Percentiles rank a stretch among this genome's conserved stretches.
phyloP scores from a whole-genome alignment of 148 eudicot species.

The Dysphania ambrosioides region DNA sequence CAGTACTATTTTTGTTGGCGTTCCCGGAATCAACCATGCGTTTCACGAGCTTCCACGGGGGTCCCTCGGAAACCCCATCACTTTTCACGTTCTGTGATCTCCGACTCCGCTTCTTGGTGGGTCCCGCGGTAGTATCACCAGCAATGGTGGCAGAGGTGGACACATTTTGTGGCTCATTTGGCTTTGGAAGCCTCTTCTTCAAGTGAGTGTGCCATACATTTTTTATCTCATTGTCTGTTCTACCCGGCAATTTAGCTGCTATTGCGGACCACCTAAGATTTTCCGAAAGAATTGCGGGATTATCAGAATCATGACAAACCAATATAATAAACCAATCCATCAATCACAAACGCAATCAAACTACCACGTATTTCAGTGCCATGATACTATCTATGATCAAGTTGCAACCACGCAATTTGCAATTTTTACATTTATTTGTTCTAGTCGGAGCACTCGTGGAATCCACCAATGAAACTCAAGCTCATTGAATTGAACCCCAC shows the following conservation, averaged over 20 bases:
- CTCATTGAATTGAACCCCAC: too few species aligned
- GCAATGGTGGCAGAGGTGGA: background rate
- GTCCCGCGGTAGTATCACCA: background rate
- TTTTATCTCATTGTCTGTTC: conserved; percentile 80
- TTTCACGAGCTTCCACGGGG: conserved; percentile 16
- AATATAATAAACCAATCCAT: background rate
- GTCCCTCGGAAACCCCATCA: conserved; percentile 15
- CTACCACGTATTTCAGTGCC: background rate
- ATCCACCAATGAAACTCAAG: too few species aligned
- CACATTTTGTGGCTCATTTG: background rate
- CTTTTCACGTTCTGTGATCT: conserved; percentile 4
- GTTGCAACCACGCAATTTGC: conserved; percentile 20
- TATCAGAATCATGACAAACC: conserved; percentile 16
- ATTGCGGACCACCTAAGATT: conserved; percentile 71
- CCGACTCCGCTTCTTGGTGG: conserved; percentile 22
- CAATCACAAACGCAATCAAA: background rate
- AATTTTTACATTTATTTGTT: background rate
- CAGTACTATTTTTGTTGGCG: background rate
- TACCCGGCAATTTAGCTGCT: conserved; percentile 65
- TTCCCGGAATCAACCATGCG: conserved; percentile 1
- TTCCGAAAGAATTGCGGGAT: background rate
- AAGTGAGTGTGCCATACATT: conserved; percentile 81
- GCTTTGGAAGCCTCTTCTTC: conserved; percentile 43
- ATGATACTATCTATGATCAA: conserved; percentile 2
- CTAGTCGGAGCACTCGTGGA: background rate